A percentile compares a stretch with the other conserved stretches of the same genome.
Evolutionary conservation across 1,139 yeast species (phyloP).

Genomic region (Waltiozyma sp.): DNA sequence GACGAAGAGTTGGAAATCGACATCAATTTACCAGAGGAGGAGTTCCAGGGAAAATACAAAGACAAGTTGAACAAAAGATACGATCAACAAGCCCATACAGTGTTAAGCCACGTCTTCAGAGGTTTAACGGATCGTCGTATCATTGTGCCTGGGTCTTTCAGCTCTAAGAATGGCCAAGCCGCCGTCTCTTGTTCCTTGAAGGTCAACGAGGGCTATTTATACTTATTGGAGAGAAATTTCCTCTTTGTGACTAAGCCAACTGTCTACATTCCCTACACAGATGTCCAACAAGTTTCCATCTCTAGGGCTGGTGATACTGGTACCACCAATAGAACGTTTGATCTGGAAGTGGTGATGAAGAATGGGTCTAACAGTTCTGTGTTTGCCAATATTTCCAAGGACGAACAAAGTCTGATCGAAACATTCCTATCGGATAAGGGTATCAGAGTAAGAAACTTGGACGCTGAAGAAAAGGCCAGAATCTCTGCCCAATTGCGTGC

Average conservation of each 20-base stretch:
- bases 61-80: slow-evolving; percentile 62
- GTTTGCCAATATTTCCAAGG: slow-evolving; percentile 83
- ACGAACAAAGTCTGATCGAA: slow-evolving; percentile 77
- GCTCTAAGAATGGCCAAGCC: slow-evolving; percentile 62
- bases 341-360: slow-evolving; percentile 66
- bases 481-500: slow-evolving; percentile 68
- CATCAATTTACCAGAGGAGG: slow-evolving; percentile 75
- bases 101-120: slow-evolving; percentile 78
- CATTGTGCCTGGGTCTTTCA: slow-evolving; percentile 77
- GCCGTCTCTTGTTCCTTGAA: slow-evolving; percentile 88
- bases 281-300: slow-evolving; percentile 65
- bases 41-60: slow-evolving; percentile 65
- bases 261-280: slow-evolving; percentile 78
- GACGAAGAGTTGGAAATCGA: slow-evolving; percentile 92
- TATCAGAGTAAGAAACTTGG: slow-evolving; percentile 76
- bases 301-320: slow-evolving; percentile 83
- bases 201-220: slow-evolving; percentile 90
- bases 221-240: slow-evolving; percentile 83
- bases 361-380: slow-evolving; percentile 62
- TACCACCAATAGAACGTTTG: slow-evolving; percentile 83
- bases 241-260: slow-evolving; percentile 92
- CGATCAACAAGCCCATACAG: slow-evolving; percentile 82
- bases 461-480: slow-evolving; percentile 74
- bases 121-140: slow-evolving; percentile 85
- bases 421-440: slow-evolving; percentile 68